A percentile compares a stretch with the other conserved stretches of the same genome.
Conservation (phyloP, 2,329 filamentous ascomycete genomes). For the Cyphellophora europaea region DNA sequence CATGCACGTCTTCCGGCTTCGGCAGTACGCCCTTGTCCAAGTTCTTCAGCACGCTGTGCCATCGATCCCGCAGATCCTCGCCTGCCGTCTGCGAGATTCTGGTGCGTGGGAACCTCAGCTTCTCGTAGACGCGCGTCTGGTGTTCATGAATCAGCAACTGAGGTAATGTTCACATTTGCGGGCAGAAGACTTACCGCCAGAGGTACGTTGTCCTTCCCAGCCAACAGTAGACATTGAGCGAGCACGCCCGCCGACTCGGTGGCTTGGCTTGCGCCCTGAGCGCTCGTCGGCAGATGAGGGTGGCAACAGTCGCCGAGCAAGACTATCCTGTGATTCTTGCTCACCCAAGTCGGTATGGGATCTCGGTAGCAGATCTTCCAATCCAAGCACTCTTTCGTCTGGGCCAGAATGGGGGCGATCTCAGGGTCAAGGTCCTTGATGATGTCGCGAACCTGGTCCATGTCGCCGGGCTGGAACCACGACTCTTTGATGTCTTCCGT, state of each 20-base stretch:
- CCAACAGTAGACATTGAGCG: conserved; percentile 14
- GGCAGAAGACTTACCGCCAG: conserved; percentile 8
- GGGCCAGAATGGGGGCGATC: conserved; percentile 36
- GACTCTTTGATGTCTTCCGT: conserved; percentile 42
- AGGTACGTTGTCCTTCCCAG: conserved; percentile 10
- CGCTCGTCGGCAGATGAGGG: conserved; percentile 32
- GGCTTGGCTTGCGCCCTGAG: conserved; percentile 33
- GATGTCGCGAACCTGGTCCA: conserved; percentile 42
- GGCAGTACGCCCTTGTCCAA: conserved; percentile 38
- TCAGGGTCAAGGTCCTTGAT: conserved; percentile 44
- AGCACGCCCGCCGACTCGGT: conserved; percentile 34
- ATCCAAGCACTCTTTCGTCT: conserved; percentile 23
- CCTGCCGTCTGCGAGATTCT: conserved; percentile 40
- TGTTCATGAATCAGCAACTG: background rate
- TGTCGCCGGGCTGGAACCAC: conserved; percentile 44
- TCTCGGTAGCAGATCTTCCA: conserved; percentile 24
- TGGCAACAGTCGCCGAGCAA: conserved; percentile 31
- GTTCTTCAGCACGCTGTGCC: conserved; percentile 40
- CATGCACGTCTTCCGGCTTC: conserved; percentile 37
- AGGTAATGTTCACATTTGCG: background rate
- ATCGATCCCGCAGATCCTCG: conserved; percentile 38
- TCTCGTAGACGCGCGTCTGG: conserved; percentile 29
- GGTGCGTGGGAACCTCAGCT: conserved; percentile 27
- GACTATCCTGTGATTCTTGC: conserved; percentile 19
- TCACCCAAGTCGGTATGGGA: conserved; percentile 19